Percentiles rank a stretch among this genome's conserved stretches.
phyloP scores from a whole-genome alignment of 257 asterid species.

The Voacanga thouarsii region DNA sequence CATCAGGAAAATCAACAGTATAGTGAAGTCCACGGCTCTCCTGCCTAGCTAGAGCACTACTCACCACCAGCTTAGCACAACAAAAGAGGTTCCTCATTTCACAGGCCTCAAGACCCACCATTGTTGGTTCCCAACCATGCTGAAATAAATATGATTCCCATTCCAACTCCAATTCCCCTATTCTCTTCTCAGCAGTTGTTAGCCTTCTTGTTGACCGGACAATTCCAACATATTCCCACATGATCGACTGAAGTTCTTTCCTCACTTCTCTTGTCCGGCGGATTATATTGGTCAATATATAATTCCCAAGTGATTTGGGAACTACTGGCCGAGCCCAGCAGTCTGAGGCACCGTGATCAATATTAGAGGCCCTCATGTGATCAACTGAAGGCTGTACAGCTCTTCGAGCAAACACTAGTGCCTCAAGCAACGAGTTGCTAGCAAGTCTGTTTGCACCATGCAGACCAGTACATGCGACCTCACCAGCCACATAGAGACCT shows the following conservation, averaged over 20 bases:
- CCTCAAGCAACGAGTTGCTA: conserved; percentile 91
- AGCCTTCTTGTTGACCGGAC: conserved; percentile 81
- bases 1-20: conserved; percentile 64
- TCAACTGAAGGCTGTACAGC: conserved; percentile 85
- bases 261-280: conserved; percentile 63
- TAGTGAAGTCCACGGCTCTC: conserved; percentile 97
- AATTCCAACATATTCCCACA: conserved; percentile 94
- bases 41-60: conserved; percentile 85
- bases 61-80: conserved; percentile 85
- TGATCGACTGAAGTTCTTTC: conserved; percentile 59
- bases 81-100: conserved; percentile 95
- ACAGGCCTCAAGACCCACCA: conserved; percentile 88
- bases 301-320: conserved; percentile 53
- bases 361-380: conserved; percentile 42
- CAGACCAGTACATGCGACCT: conserved; percentile 94
- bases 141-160: conserved; percentile 89
- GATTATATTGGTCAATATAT: conserved; percentile 30
- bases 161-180: conserved; percentile 72
- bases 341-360: conserved; percentile 35
- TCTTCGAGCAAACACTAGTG: conserved; percentile 87
- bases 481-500: conserved; percentile 94
- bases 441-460: conserved; percentile 97
- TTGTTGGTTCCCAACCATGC: conserved; percentile 89
- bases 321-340: conserved; percentile 65
- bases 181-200: conserved; percentile 66